Evolutionary conservation across 305 asterid genomes (phyloP).

Genomic region (Euphrasia arctica): DNA sequence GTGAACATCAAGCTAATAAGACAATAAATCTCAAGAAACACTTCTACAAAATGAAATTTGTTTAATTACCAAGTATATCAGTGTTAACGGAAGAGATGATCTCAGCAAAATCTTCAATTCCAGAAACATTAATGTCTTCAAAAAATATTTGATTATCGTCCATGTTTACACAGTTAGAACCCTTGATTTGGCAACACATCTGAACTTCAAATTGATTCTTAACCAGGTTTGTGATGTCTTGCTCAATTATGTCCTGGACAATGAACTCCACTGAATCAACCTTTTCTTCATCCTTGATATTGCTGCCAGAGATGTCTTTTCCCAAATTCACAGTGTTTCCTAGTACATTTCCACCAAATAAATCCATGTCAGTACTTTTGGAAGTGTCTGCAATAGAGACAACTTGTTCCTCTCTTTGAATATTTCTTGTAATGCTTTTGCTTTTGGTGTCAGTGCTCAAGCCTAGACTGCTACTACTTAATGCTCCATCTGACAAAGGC

Average conservation of each 20-base stretch:
- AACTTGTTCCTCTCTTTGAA: slow-evolving; percentile 18
- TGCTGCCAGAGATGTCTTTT: slow-evolving; percentile 23
- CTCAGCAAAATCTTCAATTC: slow-evolving; percentile 25
- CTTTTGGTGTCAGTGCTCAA: slow-evolving; percentile 15
- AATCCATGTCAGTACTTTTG: slow-evolving; percentile 20
- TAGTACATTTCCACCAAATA: slow-evolving; percentile 21
- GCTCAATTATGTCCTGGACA: slow-evolving; percentile 21
- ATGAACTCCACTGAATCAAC: slow-evolving; percentile 19
- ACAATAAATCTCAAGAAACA: slow-evolving; percentile 15
- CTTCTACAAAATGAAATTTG: slow-evolving; percentile 26
- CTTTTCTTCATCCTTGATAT: slow-evolving; percentile 18
- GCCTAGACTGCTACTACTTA: slow-evolving; percentile 16
- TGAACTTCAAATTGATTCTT: slow-evolving; percentile 27
- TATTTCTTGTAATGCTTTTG: slow-evolving; percentile 5
- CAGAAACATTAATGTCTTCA: slow-evolving; percentile 26
- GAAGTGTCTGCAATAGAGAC: slow-evolving; percentile 24
- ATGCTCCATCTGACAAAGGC: slow-evolving; percentile 28
- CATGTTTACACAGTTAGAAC: slow-evolving; percentile 20
- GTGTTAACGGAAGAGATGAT: slow-evolving; percentile 16
- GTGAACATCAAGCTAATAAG: neutral
- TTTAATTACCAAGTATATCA: slow-evolving; percentile 19
- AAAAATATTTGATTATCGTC: slow-evolving; percentile 14
- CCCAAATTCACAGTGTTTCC: slow-evolving; percentile 15
- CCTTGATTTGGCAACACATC: slow-evolving; percentile 19
- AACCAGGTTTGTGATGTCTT: slow-evolving; percentile 18